A percentile compares a stretch with the other conserved stretches of the same genome.
These are phyloP conservation scores for Acanthamoeba lenticulata DNA, from an alignment of 208 protist genomes.

Conservation along the genomic window DNA sequence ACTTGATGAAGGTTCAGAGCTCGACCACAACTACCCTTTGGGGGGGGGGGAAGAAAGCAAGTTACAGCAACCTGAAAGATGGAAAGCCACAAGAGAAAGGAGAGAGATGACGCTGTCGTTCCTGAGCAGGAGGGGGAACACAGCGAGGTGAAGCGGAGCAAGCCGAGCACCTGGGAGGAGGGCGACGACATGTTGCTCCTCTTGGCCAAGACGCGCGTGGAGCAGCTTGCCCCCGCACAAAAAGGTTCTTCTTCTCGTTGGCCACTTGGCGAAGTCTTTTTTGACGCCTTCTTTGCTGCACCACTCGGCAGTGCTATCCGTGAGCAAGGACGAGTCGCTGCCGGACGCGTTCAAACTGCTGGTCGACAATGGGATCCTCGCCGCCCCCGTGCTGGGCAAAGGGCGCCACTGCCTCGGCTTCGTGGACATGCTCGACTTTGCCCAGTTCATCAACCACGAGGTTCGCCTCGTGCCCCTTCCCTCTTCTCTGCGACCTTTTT, in stretches of 20 bases:
- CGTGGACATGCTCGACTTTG: slow-evolving; percentile 25
- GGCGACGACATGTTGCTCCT: slow-evolving; percentile 8
- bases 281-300: not conserved
- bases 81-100: not conserved
- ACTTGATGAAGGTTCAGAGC: too few relatives aligned
- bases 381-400: not conserved
- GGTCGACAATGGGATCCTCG: not conserved
- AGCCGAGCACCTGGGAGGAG: not conserved
- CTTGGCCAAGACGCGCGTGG: not conserved
- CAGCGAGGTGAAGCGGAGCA: not conserved
- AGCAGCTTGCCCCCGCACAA: not conserved
- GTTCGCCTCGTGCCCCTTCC: too few relatives aligned
- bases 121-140: not conserved
- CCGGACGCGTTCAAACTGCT: not conserved
- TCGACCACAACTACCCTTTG: too few relatives aligned
- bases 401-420: not conserved
- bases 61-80: too few relatives aligned
- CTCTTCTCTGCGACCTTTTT: not conserved
- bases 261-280: not conserved
- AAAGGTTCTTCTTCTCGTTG: not conserved
- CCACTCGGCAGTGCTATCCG: not conserved
- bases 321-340: not conserved
- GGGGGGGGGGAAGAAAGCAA: too few relatives aligned
- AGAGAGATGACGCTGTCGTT: not conserved
- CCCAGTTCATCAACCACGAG: not conserved